Conservation (phyloP, 2,329 filamentous ascomycete species). For the Dactylellina haptotyla region DNA sequence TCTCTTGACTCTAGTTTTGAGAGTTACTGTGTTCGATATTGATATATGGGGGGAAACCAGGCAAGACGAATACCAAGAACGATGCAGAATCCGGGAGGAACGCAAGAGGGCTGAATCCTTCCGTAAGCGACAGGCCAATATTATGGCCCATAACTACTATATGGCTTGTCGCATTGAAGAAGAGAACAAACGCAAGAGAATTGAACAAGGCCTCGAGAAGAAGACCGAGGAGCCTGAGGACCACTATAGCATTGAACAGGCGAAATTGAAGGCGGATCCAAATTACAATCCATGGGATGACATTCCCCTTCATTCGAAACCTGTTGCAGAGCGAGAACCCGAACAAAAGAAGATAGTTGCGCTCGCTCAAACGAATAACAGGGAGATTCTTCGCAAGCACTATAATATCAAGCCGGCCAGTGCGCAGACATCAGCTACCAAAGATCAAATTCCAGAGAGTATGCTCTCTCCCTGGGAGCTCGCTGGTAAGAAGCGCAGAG, state of each 20-base stretch:
- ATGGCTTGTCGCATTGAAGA: no score
- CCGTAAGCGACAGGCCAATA: not conserved
- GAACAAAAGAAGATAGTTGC: not conserved
- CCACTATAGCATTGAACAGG: not conserved
- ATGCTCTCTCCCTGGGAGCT: conserved; percentile 1
- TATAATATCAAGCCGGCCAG: conserved; percentile 21
- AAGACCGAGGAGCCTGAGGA: not conserved
- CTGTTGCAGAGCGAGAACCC: not conserved
- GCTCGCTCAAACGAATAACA: not conserved
- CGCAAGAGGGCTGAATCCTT: not conserved
- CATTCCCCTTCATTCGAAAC: no score
- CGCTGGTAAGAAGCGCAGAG: not conserved
- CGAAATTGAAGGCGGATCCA: not conserved
- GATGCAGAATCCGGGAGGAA: not conserved
- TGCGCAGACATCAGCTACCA: not conserved
- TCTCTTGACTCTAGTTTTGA: not conserved
- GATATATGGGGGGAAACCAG: not conserved
- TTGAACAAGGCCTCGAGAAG: no score
- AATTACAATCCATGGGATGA: conserved; percentile 1
- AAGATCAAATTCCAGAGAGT: not conserved
- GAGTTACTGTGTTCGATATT: not conserved
- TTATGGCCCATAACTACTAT: no score
- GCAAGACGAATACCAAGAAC: not conserved
- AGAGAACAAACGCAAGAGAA: no score
- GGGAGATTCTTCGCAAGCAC: not conserved